Base-by-base conservation (phyloP, 2,329 filamentous ascomycete genomes). In the Sarocladium oryzae region DNA sequence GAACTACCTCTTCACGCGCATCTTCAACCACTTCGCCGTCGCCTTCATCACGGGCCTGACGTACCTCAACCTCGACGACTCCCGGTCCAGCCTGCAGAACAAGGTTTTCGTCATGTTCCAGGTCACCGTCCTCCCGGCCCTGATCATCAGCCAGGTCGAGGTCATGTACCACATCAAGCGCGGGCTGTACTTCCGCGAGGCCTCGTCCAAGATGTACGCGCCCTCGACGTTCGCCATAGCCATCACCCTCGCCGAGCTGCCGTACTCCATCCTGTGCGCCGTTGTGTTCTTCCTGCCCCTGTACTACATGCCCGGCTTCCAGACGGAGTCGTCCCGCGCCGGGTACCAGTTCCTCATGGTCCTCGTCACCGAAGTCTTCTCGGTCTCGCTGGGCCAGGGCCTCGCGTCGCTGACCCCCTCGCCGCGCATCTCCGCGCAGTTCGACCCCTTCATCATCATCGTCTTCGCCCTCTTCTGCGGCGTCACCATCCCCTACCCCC, bases 71-170 rank as follows among this genome's bases (percentile, higher is more conserved):
- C 79, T 95, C 8, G 84, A 92, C 62, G 70, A 90, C 60, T 89
- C 86, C 2, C 80, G 86, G 9, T 72, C 84, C 1, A 88, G 85
- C 1, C 76, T 96, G 4, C 90, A 96, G 67, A 88, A 93, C 72
- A 84, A 85, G 54, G 79, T 96, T 55, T 96, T 96, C 67, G 82
- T 92, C 67, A 88, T 93, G 66, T 96, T 96, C 79, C 89, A 95
- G 65, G 82, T 90, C 49, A 89, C 88, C 0, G 87, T 95, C 20
- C 76, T 96, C 23, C 89, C 89, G 0, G 87, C 88, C 1, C 75
- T 95, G 26, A 89, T 95, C 65, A 81, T 95, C 52, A 82, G 84
- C 1, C 89, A 95, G 62, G 86, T 95, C 51, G 86, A 95, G 66
- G 63, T 70, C 36, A 91, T 90, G 71, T 95, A 88, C 66, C 85